Base-by-base conservation (phyloP, 768 basidiomycete species). In the Phanerochaete carnosa region DNA sequence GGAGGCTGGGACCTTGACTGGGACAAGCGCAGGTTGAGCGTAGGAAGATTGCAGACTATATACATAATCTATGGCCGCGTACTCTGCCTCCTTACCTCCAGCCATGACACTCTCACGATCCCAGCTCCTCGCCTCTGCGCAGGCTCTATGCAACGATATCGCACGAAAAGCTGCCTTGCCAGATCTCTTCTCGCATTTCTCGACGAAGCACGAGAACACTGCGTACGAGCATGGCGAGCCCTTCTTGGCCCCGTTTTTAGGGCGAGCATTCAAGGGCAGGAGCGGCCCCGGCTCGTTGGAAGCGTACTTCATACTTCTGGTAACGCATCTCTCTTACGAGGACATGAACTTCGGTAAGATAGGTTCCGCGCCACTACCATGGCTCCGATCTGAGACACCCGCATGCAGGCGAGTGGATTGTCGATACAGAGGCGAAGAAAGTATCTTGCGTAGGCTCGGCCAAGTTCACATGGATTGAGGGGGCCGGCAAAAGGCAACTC, bases 181-280 rank as follows among this genome's bases (percentile, higher is more conserved):
- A n/a, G 69, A 63, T 2, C 71, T 88, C 25, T 67, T 87, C 49
- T 68, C 76, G 0, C 77, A 80, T 64, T 87, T 88, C 64, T 85
- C 85, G 11, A 71, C 68, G 6, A 75, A 75, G 0, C 73, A 76
- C 55, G 68, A 73, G 57, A 74, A 77, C 57, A 74, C 76, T 51
- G 83, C 77, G 1, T 61, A 80, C 63, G 87, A 88, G 68, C 77
- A 88, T 55, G 87, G 87, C 16, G 74, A 83, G 28, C 72, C 75
- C 23, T 66, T 65, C 35, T 75, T 87, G 35, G 84, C 85, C 11
- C 83, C 86, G n/a, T 88, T 88, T 69, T 66, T 88, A 6, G 86
- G 87, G 33, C 77, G 73, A 28, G 60, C 69, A 13, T 87, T 85
- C 68, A 66, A 66, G 0, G 83, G 84, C 15, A 69, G 60, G 23